Conservation (phyloP, 495 filamentous ascomycete species). For the Cudoniella acicularis region DNA sequence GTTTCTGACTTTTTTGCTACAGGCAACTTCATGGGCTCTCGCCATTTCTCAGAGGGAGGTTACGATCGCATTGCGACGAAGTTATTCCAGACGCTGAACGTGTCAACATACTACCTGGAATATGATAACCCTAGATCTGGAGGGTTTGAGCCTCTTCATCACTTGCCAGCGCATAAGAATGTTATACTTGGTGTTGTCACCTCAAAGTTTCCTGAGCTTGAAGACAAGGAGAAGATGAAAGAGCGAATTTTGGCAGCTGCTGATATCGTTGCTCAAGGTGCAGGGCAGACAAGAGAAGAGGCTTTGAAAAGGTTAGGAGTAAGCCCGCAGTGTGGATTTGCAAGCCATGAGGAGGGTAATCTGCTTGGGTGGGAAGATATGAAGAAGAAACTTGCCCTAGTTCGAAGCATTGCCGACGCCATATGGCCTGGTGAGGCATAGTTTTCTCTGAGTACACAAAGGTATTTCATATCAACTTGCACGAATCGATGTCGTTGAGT, state of each 20-base stretch:
- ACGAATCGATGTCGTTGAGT: neutral
- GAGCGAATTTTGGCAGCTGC: conserved; percentile 16
- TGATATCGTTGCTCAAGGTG: conserved; percentile 20
- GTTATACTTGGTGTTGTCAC: conserved; percentile 76
- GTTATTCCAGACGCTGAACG: conserved; percentile 71
- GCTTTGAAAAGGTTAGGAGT: conserved; percentile 63
- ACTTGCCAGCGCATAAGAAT: conserved; percentile 68
- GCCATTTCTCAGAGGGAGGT: conserved; percentile 75
- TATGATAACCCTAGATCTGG: conserved; percentile 75
- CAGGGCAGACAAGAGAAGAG: conserved; percentile 47
- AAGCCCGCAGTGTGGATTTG: conserved; percentile 83
- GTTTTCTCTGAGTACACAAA: too few relatives aligned
- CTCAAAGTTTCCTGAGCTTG: conserved; percentile 69
- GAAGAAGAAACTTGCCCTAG: conserved; percentile 65
- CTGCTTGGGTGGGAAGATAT: conserved; percentile 61
- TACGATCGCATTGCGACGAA: conserved; percentile 80
- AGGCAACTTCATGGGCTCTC: conserved; percentile 68
- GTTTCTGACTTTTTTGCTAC: neutral
- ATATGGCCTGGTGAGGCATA: conserved; percentile 68
- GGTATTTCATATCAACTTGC: neutral
- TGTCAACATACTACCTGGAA: conserved; percentile 80
- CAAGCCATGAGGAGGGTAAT: conserved; percentile 67
- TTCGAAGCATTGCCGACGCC: conserved; percentile 66
- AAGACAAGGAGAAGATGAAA: conserved; percentile 66
- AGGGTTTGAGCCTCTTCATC: conserved; percentile 72